Evolutionary conservation across 805 yeast genomes (phyloP).

Genomic region (Spathaspora gorwiae): DNA sequence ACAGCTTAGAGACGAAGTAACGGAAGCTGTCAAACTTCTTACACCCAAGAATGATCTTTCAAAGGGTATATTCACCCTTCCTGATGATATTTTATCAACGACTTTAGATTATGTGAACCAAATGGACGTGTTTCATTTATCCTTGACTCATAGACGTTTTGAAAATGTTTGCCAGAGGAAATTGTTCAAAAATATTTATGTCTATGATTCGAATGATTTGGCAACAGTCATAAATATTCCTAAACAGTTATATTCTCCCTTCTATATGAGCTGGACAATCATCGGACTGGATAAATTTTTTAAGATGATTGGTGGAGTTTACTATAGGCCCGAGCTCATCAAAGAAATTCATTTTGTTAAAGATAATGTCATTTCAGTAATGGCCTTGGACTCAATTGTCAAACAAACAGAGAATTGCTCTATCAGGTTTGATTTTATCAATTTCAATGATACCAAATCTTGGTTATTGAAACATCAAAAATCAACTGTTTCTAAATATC

Average conservation of each 20-base stretch:
- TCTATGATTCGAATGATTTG: background rate
- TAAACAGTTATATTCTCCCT: background rate
- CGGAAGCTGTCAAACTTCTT: background rate
- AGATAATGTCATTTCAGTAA: background rate
- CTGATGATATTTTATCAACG: conserved; percentile 6
- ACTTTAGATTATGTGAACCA: conserved; percentile 6
- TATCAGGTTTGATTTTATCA: background rate
- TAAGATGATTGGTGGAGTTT: background rate
- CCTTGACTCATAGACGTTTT: background rate
- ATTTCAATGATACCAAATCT: background rate
- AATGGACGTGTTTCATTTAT: conserved; percentile 4
- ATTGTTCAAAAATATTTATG: background rate
- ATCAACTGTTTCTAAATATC: background rate
- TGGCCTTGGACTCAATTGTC: background rate
- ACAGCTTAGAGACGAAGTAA: background rate
- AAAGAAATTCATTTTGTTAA: no score
- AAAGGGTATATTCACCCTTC: conserved; percentile 3
- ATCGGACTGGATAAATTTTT: background rate
- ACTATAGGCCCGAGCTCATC: background rate
- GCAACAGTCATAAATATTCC: background rate
- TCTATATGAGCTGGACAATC: background rate
- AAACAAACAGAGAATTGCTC: background rate
- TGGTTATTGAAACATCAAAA: background rate
- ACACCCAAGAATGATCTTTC: background rate
- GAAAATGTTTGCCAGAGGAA: background rate